Base-by-base conservation (phyloP, 495 filamentous ascomycete genomes). In the Penicillium psychrofluorescens region DNA sequence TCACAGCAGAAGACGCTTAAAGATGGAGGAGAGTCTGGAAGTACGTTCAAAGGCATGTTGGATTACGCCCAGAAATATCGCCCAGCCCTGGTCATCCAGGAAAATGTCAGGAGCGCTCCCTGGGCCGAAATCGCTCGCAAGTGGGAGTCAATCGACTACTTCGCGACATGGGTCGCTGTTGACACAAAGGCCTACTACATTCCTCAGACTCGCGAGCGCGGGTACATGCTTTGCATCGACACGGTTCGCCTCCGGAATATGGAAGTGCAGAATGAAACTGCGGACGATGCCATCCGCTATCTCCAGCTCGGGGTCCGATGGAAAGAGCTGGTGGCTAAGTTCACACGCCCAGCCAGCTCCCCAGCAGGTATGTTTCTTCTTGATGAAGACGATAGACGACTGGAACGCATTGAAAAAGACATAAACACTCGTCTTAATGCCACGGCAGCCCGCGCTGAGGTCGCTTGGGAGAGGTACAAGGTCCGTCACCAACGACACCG, bases 101-200 rank as follows among this genome's bases (percentile, higher is more conserved):
- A 95, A 59, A 95, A 95, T 50, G 82, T 94, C 5, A 41, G 50
- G 2, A 54, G 42, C 31, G 84, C 81, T 1, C 80, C 81, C 3
- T 92, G 86, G 87, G 40, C 51, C 0, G 49, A 70, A 5, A 80
- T 87, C 43, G 56, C 56, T 10, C 35, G 61, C 1, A 58, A 72
- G 16, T 80, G 81, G 59, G 49, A 63, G 0, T 57, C 63, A 5
- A 61, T 79, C 14, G 76, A 71, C 11, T 95, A 92, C 54, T 51
- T 67, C 1, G 69, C 72, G 1, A 46, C 49, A 6, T 64, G 61
- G 11, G 29, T 56, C 6, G 46, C 58, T 6, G 53, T 86, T 0
- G 86, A 95, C 51, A 83, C 81, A 2, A 92, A 91, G 55, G 53
- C 85, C 0, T 91, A 75, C 54, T 90, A 88, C 38, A 64, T 94